A percentile compares a stretch with the other conserved stretches of the same genome.
Conservation (phyloP, 176 grass and related monocot genomes). For the Ampelocalamus luodianensis region DNA sequence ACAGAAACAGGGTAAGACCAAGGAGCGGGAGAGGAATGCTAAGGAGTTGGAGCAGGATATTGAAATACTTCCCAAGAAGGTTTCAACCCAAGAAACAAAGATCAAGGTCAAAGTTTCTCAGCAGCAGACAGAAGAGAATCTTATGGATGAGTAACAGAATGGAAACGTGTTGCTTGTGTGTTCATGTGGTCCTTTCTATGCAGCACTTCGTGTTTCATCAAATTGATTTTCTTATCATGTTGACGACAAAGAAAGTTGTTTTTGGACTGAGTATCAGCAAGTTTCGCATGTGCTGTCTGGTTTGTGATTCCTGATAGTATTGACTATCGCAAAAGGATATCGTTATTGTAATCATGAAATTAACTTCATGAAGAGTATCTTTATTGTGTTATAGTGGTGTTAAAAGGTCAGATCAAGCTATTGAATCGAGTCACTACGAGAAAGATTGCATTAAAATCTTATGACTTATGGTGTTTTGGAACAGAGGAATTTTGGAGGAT, state of each 20-base stretch:
- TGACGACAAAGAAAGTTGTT: background rate
- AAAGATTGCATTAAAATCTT: background rate
- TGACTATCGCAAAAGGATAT: background rate
- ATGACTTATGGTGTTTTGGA: no score
- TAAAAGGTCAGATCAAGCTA: background rate
- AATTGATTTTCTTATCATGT: background rate
- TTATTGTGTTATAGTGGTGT: background rate
- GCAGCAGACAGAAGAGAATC: constrained; percentile 48
- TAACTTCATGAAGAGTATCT: background rate
- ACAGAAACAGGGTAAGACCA: constrained; percentile 53
- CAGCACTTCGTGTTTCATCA: background rate
- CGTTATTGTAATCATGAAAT: background rate
- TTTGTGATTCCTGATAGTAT: background rate
- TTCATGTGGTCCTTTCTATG: background rate
- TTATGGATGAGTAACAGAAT: constrained; percentile 69
- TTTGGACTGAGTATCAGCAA: background rate
- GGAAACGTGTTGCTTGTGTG: background rate
- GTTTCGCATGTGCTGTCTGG: background rate
- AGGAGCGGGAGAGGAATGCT: constrained; percentile 36
- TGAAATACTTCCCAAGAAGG: constrained; percentile 51
- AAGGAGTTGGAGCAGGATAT: constrained; percentile 78
- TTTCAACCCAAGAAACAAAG: constrained; percentile 47
- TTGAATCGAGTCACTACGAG: background rate
- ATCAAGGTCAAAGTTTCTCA: constrained; percentile 60
- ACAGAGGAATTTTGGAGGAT: no score